Evolutionary conservation across 306 rosid species (phyloP), one percentile per base, ranked within the genome.

Genomic region (Spatholobus suberectus): DNA sequence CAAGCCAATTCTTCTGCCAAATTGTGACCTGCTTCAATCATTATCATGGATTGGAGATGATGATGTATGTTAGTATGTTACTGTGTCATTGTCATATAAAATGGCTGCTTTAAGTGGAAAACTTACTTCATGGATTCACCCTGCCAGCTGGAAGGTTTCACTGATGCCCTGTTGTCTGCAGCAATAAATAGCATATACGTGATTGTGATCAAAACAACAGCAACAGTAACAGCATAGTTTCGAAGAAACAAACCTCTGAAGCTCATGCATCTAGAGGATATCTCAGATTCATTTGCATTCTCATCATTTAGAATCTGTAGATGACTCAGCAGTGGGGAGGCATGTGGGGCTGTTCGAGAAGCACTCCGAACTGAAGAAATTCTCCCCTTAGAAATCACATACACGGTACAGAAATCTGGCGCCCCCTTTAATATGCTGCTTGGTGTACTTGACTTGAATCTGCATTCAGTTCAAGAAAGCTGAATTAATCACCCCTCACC

Each of bases 401-500:
- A 90, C 14, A 92, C 93, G 0, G 79, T 92, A 84, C 99, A 94
- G 87, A 94, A 96, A 87, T 96, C 98, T 0, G 99, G 98, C 34
- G 82, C 90, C 59, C 80, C 96, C 85, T 92, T 96, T 21, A 90
- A 83, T 70, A 94, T 89, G 65, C 40, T 76, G 81, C 91, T 85
- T 11, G 97, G 81, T 10, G 83, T 65, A 82, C 71, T 89, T 40
- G 97, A 37, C 86, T 89, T 96, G 83, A 96, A 96, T 80, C 98
- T 96, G 85, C 63, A 71, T 67, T 18, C 3, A 37, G 44, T 34
- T 34, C 5, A 62, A 29, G 0, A 21, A 9, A 21, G 29, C 3
- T 21, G 15, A 34, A 23, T 24, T 58, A 10, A 55, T 55, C 14
- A 55, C 29, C 27, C 1, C 0, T 12, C 15, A 44, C 5, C 40